Conservation (phyloP, 2,329 filamentous ascomycete species). For the Mollisia scopiformis region DNA sequence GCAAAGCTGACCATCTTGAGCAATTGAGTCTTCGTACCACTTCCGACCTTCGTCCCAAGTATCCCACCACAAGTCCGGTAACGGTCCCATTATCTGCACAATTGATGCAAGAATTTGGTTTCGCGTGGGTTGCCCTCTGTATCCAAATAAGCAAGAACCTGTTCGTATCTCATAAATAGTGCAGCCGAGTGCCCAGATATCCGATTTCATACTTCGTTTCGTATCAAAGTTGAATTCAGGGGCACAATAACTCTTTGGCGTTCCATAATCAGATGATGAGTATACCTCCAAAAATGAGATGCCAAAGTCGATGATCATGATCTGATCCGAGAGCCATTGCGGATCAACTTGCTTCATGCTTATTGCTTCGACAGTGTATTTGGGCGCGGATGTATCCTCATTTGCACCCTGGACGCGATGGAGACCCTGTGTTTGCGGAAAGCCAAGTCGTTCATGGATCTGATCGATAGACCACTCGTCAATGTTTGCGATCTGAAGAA, state of each 20-base stretch:
- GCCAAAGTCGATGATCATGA: constrained; percentile 27
- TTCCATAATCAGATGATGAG: constrained; percentile 17
- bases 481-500: constrained; percentile 23
- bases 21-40: constrained; percentile 15
- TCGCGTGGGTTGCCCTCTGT: constrained; percentile 10
- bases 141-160: constrained; percentile 19
- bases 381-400: constrained; percentile 4
- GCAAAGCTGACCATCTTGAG: constrained; percentile 9
- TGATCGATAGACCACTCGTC: constrained; percentile 20
- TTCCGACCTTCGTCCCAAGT: constrained; percentile 17
- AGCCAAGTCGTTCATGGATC: constrained; percentile 20
- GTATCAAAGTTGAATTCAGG: constrained; percentile 23
- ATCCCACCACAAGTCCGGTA: constrained; percentile 22
- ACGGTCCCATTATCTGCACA: constrained; percentile 17
- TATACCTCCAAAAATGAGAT: constrained; percentile 14
- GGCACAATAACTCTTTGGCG: constrained; percentile 22
- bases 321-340: constrained; percentile 21
- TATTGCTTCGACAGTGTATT: constrained; percentile 20
- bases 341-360: constrained; percentile 21
- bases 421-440: constrained; percentile 18
- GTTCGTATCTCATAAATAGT: constrained; percentile 25
- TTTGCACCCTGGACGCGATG: not conserved
- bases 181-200: constrained; percentile 27
- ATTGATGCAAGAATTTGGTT: constrained; percentile 19
- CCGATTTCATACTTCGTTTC: constrained; percentile 16